Conservation (phyloP, 768 basidiomycete species). For the Coprinopsis strossmayeri region DNA sequence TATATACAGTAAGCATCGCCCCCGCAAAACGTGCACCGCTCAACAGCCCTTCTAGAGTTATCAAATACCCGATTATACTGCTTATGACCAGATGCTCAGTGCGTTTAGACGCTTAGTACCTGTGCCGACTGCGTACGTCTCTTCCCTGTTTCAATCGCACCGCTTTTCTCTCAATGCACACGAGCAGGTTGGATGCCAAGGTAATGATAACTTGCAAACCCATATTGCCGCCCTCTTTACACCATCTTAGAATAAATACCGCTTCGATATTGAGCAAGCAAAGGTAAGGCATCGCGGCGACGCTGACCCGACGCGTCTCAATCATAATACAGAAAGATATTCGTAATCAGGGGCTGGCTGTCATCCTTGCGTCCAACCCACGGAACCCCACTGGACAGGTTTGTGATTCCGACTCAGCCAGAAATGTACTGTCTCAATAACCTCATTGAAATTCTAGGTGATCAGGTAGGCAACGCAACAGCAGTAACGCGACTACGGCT, state of each 20-base stretch:
- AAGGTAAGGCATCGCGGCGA: conserved; percentile 44
- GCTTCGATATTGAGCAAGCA: conserved; percentile 72
- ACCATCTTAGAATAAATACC: conserved; percentile 50
- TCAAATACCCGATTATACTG: conserved; percentile 90
- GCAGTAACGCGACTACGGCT: too few species aligned
- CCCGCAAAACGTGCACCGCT: conserved; percentile 1
- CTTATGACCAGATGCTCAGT: conserved; percentile 76
- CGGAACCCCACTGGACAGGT: conserved; percentile 95
- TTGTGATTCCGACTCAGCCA: conserved; percentile 14
- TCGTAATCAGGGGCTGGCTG: conserved; percentile 72
- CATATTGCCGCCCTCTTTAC: conserved; percentile 17
- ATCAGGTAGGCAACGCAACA: conserved; percentile 39
- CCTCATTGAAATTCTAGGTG: conserved; percentile 30
- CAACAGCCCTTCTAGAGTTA: conserved; percentile 49
- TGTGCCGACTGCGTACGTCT: conserved; percentile 76
- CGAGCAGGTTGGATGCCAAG: conserved; percentile 37
- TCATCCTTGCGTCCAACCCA: conserved; percentile 90
- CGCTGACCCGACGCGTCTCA: conserved; percentile 6
- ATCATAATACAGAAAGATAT: conserved; percentile 57
- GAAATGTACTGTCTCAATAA: not conserved
- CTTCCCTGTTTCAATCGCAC: not conserved
- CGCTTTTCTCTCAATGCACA: conserved; percentile 5
- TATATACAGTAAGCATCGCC: conserved; percentile 56
- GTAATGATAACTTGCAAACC: conserved; percentile 14
- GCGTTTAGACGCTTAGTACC: conserved; percentile 88